Conservation (phyloP, 805 yeast species). For the Maudiozyma bulderi region DNA sequence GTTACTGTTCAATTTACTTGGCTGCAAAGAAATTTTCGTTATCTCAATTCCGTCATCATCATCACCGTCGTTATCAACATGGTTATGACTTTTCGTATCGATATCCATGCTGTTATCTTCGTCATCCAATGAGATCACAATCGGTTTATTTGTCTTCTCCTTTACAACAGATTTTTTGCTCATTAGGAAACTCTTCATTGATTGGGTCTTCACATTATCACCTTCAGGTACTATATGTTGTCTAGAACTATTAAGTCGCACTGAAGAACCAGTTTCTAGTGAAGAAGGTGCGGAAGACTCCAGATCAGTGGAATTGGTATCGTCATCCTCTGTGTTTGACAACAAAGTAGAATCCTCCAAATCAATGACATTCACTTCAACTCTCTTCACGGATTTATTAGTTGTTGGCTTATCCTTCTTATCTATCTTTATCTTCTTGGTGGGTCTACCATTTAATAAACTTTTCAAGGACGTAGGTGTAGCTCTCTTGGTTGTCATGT, state of each 20-base stretch:
- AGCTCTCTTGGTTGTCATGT: slow-evolving; percentile 3
- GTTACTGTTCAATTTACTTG: slow-evolving; percentile 3
- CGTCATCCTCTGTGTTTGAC: slow-evolving; percentile 1
- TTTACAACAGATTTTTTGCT: slow-evolving; percentile 3
- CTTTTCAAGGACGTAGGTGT: slow-evolving; percentile 9
- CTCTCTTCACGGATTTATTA: not conserved
- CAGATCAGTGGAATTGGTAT: slow-evolving; percentile 1
- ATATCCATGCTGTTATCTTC: slow-evolving; percentile 3
- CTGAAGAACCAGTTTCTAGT: not conserved
- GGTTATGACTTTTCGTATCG: not conserved
- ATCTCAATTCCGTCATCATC: slow-evolving; percentile 1
- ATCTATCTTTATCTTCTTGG: slow-evolving; percentile 2
- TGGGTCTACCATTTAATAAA: slow-evolving; percentile 16
- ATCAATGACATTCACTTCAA: not conserved
- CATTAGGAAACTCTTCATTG: slow-evolving; percentile 16
- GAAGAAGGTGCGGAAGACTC: slow-evolving; percentile 7
- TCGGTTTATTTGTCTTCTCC: not conserved
- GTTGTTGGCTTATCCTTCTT: not conserved
- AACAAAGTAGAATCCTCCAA: not conserved
- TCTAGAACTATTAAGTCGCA: not conserved
- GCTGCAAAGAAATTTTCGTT: slow-evolving; percentile 2
- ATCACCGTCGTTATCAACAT: not conserved
- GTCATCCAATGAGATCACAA: slow-evolving; percentile 11
- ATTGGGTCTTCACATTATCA: slow-evolving; percentile 4
- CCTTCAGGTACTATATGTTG: slow-evolving; percentile 7